phyloP scores from a whole-genome alignment of 768 basidiomycete species.

The Boletus sp. region DNA sequence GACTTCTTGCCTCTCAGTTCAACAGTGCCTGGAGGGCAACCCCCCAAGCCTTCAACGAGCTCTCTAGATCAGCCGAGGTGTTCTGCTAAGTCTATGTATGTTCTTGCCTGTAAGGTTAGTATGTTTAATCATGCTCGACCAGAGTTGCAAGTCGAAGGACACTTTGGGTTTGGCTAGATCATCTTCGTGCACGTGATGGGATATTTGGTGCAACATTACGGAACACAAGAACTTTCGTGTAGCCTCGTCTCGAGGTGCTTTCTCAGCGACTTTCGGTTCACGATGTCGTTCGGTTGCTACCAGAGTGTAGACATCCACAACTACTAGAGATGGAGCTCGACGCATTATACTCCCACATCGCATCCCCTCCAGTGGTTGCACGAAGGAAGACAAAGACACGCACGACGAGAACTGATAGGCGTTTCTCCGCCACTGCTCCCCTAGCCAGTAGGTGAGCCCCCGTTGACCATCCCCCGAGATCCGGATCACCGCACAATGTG shows the following conservation, averaged over 20 bases:
- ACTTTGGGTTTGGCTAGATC: slow-evolving; percentile 19
- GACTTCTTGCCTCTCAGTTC: slow-evolving; percentile 33
- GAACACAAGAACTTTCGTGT: slow-evolving; percentile 23
- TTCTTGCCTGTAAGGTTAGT: slow-evolving; percentile 39
- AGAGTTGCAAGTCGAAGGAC: background rate
- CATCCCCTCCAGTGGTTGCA: slow-evolving; percentile 10
- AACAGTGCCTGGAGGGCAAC: background rate
- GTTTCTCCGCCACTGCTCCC: too few relatives aligned
- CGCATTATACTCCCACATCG: slow-evolving; percentile 18
- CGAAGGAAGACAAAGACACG: too few relatives aligned
- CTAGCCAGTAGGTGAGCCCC: too few relatives aligned
- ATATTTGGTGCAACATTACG: slow-evolving; percentile 14
- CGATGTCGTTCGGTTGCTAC: background rate
- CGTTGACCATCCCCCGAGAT: too few relatives aligned
- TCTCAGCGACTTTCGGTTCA: too few relatives aligned
- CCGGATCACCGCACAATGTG: too few relatives aligned
- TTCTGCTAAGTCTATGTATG: slow-evolving; percentile 47
- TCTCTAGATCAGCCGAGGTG: slow-evolving; percentile 20
- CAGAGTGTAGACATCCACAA: slow-evolving; percentile 4
- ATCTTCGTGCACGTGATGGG: slow-evolving; percentile 13
- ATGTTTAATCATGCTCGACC: background rate
- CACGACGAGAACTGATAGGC: too few relatives aligned
- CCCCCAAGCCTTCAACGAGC: slow-evolving; percentile 1
- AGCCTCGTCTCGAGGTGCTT: slow-evolving; percentile 17
- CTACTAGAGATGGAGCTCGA: slow-evolving; percentile 24